A percentile compares a stretch with the other conserved stretches of the same genome.
These are phyloP conservation scores for Madurella mycetomatis DNA, from an alignment of 2,329 filamentous ascomycete species.

Conservation along the genomic window DNA sequence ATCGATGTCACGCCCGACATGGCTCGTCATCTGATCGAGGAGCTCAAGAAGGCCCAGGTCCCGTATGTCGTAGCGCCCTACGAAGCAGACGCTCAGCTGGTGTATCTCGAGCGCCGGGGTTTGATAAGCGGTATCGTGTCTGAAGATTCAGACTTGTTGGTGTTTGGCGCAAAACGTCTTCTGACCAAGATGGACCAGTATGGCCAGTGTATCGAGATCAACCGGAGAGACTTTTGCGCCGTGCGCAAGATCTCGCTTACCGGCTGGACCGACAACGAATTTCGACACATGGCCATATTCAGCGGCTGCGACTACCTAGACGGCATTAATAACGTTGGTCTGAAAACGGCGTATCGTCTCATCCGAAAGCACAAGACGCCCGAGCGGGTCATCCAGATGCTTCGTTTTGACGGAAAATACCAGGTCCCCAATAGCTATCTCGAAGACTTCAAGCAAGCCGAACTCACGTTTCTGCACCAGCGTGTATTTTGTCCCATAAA, in stretches of 20 bases:
- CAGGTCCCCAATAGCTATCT: conserved; percentile 77
- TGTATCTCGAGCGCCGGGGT: conserved; percentile 84
- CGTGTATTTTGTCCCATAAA: conserved; percentile 82
- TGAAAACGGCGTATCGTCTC: conserved; percentile 90
- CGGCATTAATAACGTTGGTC: conserved; percentile 75
- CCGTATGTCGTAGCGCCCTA: conserved; percentile 93
- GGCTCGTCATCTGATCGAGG: conserved; percentile 87
- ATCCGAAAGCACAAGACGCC: conserved; percentile 85
- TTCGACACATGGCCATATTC: conserved; percentile 91
- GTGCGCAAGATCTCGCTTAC: conserved; percentile 84
- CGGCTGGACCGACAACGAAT: conserved; percentile 88
- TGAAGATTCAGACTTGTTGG: conserved; percentile 92
- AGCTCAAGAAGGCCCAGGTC: conserved; percentile 74
- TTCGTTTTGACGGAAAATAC: conserved; percentile 86
- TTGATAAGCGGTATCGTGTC: conserved; percentile 84
- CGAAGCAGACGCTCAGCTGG: conserved; percentile 94
- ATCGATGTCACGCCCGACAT: conserved; percentile 95
- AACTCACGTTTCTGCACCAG: conserved; percentile 89
- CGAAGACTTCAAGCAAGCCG: conserved; percentile 76
- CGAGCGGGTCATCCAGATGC: conserved; percentile 73
- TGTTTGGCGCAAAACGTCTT: conserved; percentile 87
- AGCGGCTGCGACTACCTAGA: conserved; percentile 95
- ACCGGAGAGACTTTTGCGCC: conserved; percentile 80
- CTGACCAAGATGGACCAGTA: conserved; percentile 93
- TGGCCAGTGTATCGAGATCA: conserved; percentile 88